These are phyloP conservation scores for Durusdinium trenchii DNA, from an alignment of 73 alveolate species.

Conservation along the genomic window DNA sequence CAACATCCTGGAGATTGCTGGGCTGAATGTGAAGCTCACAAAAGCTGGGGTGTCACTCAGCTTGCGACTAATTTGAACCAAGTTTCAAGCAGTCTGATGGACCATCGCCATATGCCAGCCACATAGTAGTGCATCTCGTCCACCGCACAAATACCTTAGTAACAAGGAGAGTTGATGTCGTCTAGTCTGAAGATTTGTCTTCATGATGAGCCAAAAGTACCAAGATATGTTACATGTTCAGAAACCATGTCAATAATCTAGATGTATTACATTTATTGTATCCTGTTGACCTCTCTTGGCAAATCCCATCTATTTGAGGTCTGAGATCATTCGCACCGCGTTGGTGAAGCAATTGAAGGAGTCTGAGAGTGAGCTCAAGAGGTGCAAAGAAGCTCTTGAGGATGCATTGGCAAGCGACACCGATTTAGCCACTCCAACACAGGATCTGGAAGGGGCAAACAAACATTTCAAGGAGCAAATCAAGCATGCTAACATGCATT, in stretches of 20 bases:
- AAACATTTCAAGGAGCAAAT: not conserved
- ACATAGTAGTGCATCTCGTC: too few species aligned
- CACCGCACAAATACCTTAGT: too few species aligned
- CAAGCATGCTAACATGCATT: conserved; percentile 6
- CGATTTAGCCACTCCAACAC: not conserved
- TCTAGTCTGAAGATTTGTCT: not conserved
- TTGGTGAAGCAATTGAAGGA: not conserved
- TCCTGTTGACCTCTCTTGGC: too few species aligned
- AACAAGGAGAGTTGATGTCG: too few species aligned
- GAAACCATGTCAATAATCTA: too few species aligned
- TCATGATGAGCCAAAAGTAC: not conserved
- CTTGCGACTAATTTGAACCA: too few species aligned
- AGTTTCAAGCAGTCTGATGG: too few species aligned
- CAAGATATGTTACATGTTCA: not conserved
- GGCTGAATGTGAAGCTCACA: not conserved
- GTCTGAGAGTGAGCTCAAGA: not conserved
- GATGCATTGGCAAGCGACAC: not conserved
- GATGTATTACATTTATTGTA: too few species aligned
- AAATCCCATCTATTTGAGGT: not conserved
- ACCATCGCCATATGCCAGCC: too few species aligned
- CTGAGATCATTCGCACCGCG: conserved; percentile 2
- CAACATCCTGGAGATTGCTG: conserved; percentile 10
- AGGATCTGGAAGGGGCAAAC: not conserved
- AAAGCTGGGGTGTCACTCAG: conserved; percentile 30
- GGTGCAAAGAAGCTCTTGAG: not conserved